Base-by-base conservation (phyloP, 1,284 basidiomycete species). In the Cutaneotrichosporon cavernicola region DNA sequence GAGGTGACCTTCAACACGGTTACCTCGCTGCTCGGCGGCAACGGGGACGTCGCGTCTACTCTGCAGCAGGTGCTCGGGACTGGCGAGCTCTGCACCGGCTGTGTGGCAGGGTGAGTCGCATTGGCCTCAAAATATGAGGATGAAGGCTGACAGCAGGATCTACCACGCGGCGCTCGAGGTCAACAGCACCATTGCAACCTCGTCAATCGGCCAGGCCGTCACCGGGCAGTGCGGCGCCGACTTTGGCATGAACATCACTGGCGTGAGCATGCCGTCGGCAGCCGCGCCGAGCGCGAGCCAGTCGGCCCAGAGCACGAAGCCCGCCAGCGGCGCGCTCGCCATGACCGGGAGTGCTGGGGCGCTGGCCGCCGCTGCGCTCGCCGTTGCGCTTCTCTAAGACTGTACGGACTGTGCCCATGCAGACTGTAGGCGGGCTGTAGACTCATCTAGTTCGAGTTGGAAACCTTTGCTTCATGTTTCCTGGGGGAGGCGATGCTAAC, bases 81-180 rank as follows among this genome's bases (percentile, higher is more conserved):
- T n/a, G 74, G 73, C 18, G 60, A 70, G 11, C 69, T 80, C 30
- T 80, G 78, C 66, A 78, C 77, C 6, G 71, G 71, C 36, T 79
- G 78, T 65, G 73, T 73, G n/a, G 55, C 55, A 0, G 38, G 55
- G 55, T 56, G 38, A 56, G 55, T 43, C 34, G 16, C n/a, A 31
- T 2, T n/a, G 26, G 9, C 16, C 32, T 38, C n/a, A 26, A 18
- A 34, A 22, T n/a, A 5, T 11, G 16, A 7, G 34, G 11, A 36
- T 9, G 34, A 36, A 40, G 11, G 53, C 55, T 56, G 22, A 56
- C 55, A 7, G n/a, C 55, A 73, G 75, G 11, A 72, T 79, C 66
- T 77, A 76, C 71, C 62, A 72, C 47, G 67, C 76, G 56, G 74
- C 70, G 14, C 26, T 69, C 14, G 50, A 69, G 61, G 75, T 73